phyloP scores from a whole-genome alignment of 371 early-diverging fungal genomes.

The Apophysomyces sp. region DNA sequence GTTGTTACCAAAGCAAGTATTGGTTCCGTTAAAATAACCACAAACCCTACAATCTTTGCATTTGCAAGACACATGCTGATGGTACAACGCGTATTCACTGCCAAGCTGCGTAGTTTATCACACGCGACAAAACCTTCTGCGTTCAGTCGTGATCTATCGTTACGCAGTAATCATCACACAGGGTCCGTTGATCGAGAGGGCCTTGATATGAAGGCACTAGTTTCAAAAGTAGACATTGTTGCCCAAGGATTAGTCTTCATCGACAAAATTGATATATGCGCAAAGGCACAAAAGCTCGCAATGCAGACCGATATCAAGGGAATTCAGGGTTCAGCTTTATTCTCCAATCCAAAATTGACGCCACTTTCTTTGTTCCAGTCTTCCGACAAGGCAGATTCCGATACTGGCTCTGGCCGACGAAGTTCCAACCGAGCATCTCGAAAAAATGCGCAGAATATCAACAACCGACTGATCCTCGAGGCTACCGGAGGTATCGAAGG shows the following conservation, averaged over 20 bases:
- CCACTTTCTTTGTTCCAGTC: constrained; percentile 21
- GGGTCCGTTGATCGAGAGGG: background rate
- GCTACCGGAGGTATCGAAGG: constrained; percentile 41
- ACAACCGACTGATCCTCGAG: constrained; percentile 42
- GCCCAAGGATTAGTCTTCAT: constrained; percentile 40
- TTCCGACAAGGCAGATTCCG: constrained; percentile 39
- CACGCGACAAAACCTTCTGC: constrained; percentile 18
- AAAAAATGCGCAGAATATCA: constrained; percentile 12
- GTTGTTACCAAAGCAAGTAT: constrained; percentile 46
- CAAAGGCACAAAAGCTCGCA: constrained; percentile 47
- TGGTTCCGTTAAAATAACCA: constrained; percentile 45
- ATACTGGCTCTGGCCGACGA: constrained; percentile 44
- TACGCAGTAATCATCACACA: background rate
- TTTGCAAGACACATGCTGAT: constrained; percentile 71
- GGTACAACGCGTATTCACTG: constrained; percentile 70
- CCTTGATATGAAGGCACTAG: constrained; percentile 23
- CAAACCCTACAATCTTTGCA: constrained; percentile 70
- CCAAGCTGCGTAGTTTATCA: constrained; percentile 40
- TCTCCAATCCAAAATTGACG: constrained; percentile 46
- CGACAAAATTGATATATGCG: constrained; percentile 36
- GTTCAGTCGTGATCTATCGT: background rate
- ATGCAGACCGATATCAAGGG: constrained; percentile 36
- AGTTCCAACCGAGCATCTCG: constrained; percentile 39
- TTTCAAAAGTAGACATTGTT: constrained; percentile 38
- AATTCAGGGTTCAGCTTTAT: constrained; percentile 40